phyloP scores from a whole-genome alignment of 2,329 filamentous ascomycete species.

The Helotiales sp. region DNA sequence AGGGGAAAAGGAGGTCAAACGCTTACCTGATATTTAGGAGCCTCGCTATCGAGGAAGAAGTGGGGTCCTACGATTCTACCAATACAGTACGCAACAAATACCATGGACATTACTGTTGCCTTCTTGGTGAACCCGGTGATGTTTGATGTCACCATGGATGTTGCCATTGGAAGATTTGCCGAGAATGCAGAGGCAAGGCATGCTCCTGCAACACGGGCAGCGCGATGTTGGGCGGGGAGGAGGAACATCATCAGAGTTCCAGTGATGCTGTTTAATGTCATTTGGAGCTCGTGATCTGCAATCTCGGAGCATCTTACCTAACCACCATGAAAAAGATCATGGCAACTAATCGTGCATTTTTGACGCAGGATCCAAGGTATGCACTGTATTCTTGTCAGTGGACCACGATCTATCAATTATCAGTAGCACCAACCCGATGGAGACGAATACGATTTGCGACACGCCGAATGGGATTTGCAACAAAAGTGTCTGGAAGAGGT shows the following conservation, averaged over 20 bases:
- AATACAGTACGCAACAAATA: not conserved
- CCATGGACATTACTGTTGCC: not conserved
- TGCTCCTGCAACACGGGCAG: not conserved
- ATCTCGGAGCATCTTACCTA: too few relatives aligned
- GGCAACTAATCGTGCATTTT: not conserved
- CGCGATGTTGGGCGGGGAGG: not conserved
- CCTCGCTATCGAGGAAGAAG: not conserved
- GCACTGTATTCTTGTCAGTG: not conserved
- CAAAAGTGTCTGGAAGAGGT: not conserved
- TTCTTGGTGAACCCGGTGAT: slow-evolving; percentile 1
- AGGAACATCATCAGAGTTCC: slow-evolving; percentile 6
- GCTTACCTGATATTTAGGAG: not conserved
- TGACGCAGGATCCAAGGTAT: not conserved
- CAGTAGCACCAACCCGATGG: not conserved
- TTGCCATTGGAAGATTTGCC: not conserved
- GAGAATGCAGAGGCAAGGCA: slow-evolving; percentile 1
- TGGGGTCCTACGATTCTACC: not conserved
- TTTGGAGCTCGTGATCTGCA: too few relatives aligned
- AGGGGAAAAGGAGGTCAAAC: not conserved
- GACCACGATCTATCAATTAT: not conserved
- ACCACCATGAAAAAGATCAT: slow-evolving; percentile 7
- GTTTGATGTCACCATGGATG: slow-evolving; percentile 1
- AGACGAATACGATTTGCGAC: slow-evolving; percentile 1
- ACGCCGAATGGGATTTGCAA: slow-evolving; percentile 3
- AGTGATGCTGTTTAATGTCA: not conserved